Evolutionary conservation across 176 grass and related monocot species (phyloP).

Genomic region (Hsuehochloa calcarea): DNA sequence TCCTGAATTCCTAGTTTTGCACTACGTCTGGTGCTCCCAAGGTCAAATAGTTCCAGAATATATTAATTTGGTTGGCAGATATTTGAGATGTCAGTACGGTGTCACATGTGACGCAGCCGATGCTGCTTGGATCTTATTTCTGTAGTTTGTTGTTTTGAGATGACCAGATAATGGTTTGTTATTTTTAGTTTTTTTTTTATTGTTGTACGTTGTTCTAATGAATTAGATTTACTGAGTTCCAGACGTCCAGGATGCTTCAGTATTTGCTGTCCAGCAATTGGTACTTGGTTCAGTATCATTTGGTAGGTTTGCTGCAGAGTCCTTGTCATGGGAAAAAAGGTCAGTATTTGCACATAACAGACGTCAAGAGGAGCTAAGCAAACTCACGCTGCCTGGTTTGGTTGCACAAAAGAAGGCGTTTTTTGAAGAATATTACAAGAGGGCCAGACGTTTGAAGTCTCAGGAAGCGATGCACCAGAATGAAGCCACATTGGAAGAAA

Average conservation of each 20-base stretch:
- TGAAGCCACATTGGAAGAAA: constrained; percentile 26
- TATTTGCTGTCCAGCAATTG: constrained; percentile 72
- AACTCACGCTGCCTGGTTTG: constrained; percentile 59
- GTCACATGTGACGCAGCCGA: not conserved
- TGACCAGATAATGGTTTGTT: not conserved
- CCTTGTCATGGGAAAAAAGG: constrained; percentile 78
- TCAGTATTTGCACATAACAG: constrained; percentile 67
- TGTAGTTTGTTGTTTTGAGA: not conserved
- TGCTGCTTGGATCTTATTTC: not conserved
- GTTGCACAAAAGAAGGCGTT: constrained; percentile 88
- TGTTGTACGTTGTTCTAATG: not conserved
- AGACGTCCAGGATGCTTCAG: constrained; percentile 46
- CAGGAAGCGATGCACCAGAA: constrained; percentile 26
- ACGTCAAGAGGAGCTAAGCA: constrained; percentile 70
- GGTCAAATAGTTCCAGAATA: not conserved
- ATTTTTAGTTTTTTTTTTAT: not conserved
- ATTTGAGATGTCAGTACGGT: not conserved
- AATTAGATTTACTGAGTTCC: not conserved
- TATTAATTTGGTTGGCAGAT: not conserved
- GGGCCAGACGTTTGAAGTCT: constrained; percentile 46
- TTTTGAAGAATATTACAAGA: constrained; percentile 91
- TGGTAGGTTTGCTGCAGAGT: constrained; percentile 65
- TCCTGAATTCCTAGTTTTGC: not conserved
- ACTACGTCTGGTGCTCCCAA: not conserved
- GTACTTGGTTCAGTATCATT: constrained; percentile 70